These are phyloP conservation scores for Xylariaceae sp. DNA, from an alignment of 2,329 filamentous ascomycete species.

Conservation along the genomic window DNA sequence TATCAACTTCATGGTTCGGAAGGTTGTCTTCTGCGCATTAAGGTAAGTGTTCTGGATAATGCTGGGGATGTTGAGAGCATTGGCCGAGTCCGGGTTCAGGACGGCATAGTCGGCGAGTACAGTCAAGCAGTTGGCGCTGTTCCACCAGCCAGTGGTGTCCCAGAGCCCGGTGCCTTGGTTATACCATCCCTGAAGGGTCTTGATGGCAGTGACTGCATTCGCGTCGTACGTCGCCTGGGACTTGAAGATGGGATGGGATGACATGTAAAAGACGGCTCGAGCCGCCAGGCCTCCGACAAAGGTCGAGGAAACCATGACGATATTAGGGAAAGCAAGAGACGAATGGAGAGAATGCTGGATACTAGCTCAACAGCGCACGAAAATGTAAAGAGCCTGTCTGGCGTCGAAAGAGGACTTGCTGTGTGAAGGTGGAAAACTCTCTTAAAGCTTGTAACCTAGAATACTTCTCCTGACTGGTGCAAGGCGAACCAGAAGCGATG, in stretches of 20 bases:
- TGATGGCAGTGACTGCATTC: constrained; percentile 23
- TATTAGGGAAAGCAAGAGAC: neutral
- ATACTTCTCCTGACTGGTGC: neutral
- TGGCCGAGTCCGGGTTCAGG: constrained; percentile 10
- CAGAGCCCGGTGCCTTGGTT: constrained; percentile 48
- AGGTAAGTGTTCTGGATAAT: constrained; percentile 30
- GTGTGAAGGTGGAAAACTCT: neutral
- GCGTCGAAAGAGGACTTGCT: neutral
- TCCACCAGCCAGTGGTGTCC: constrained; percentile 57
- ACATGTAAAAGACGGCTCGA: constrained; percentile 29
- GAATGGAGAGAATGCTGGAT: constrained; percentile 9
- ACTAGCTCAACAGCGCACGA: constrained; percentile 3
- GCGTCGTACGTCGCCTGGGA: constrained; percentile 22
- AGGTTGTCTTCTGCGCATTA: constrained; percentile 27
- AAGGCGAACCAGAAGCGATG: neutral
- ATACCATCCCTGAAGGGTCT: constrained; percentile 48
- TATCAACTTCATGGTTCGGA: constrained; percentile 25
- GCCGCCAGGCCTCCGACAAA: constrained; percentile 26
- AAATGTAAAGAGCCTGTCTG: neutral
- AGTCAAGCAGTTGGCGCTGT: constrained; percentile 53
- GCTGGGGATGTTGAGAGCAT: constrained; percentile 22
- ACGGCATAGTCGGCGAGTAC: constrained; percentile 21
- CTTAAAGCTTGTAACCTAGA: too few relatives aligned
- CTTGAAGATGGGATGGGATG: constrained; percentile 21
- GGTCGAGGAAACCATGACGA: constrained; percentile 28